Base-by-base conservation (phyloP, 1,284 basidiomycete genomes). In the Rhizopogon parksii region DNA sequence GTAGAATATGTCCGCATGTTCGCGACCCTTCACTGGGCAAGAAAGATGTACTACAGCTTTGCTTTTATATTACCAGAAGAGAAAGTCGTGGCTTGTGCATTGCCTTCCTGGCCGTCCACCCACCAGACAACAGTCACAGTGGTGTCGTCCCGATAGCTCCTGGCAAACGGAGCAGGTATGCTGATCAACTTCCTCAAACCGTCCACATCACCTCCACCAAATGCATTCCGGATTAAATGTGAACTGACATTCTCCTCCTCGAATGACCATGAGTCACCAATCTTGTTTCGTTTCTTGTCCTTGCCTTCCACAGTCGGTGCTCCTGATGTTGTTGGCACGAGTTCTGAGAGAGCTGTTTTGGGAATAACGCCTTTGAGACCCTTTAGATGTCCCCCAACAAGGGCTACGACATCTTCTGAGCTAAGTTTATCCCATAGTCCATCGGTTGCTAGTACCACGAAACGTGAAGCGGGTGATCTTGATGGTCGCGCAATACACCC, bases 351-450 rank as follows among this genome's bases (percentile, higher is more conserved):
- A 12, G 75, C 64, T 25, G 77, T 62, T 62, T 85, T 86, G 36
- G 82, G 64, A 27, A 91, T 62, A 21, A 66, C 70, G 36, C 85
- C 85, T 59, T 81, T 82, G 14, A 91, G 68, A 17, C 91, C 89
- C 15, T 77, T 70, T 42, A 97, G 73, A 71, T 93, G 83, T 1
- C 88, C 90, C 3, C 85, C 92, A 15, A 95, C 88, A 19, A 99
- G 83, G 14, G 87, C 79, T 46, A 96, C 93, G 6, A 95, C 92
- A 60, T 99, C 95, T 64, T 94, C 86, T n/a, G 94, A 96, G 55
- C 88, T 88, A 50, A 99, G 77, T 58, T 89, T 77, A 69, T 99
- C 96, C 92, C 95, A 98, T 47, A 98, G 77, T 12, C 95, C 95
- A 62, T 96, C 94, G 0, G 93, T 95, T 1, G 93, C 94, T 57